Base-by-base conservation (phyloP, 2,329 filamentous ascomycete genomes). In the Aspergillus bombycis region DNA sequence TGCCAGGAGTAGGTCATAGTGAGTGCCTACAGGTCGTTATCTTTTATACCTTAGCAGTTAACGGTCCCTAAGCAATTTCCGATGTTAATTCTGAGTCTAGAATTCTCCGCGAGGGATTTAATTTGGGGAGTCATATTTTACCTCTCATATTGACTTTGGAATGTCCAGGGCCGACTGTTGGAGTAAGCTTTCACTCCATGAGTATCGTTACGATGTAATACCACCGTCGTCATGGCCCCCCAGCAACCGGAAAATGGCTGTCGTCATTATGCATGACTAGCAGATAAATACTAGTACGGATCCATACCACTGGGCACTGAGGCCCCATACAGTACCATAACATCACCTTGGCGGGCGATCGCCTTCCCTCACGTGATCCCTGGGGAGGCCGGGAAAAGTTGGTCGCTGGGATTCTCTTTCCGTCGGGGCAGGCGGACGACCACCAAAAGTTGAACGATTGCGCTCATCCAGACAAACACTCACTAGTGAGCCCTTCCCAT, bases 211-310 rank as follows among this genome's bases (percentile, higher is more conserved):
- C 48, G 9, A 32, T 6, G 48, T 32, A 32, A 16, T 52, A 32
- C 48, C 30, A 32, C 28, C 9, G 19, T 34, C 4, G 46, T 50
- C 23, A 30, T 14, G 16, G 14, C 16, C 8, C 21, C 32, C 32
- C 12, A 7, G 32, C 52, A 55, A 38, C 32, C 14, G 14, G 21
- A 36, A 21, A 36, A 55, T 36, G 21, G 52, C 32, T 55, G 52
- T 36, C 52, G 52, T 55, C 52, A 55, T 55, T 38, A 32, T 55
- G 52, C 52, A 55, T 55, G 48, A 12, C 8, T 32, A 32, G 26
- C 23, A n/a, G 26, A 32, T 55, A 55, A 26, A n/a, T n/a, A n/a
- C n/a, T n/a, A n/a, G n/a, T 55, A 55, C 52, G n/a, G 52, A 55
- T 38, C 52, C 52, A 55, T 36, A 38, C 32, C n/a, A 2, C 30